Evolutionary conservation across 2,329 filamentous ascomycete species (phyloP).

Genomic region (Ophiocordyceps unilateralis): DNA sequence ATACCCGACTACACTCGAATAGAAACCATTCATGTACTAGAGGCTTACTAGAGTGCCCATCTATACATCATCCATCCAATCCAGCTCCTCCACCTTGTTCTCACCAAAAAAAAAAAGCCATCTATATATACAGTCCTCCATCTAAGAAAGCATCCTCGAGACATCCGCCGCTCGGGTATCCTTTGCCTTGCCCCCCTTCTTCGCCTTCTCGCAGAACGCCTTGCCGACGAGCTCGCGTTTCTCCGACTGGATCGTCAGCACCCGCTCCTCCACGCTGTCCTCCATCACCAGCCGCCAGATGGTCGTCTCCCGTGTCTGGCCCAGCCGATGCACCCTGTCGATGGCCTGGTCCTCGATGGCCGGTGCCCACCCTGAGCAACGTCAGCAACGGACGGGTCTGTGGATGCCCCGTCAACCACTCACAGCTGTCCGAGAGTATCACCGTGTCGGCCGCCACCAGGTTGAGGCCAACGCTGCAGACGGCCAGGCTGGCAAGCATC

Average conservation of each 20-base stretch:
- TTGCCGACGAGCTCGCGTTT: slow-evolving; percentile 64
- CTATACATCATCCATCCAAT: too few relatives aligned
- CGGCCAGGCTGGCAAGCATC: slow-evolving; percentile 65
- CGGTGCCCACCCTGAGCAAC: slow-evolving; percentile 59
- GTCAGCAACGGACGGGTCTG: background rate
- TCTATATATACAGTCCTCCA: background rate
- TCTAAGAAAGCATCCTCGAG: slow-evolving; percentile 24
- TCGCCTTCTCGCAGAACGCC: slow-evolving; percentile 57
- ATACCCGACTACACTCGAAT: too few relatives aligned
- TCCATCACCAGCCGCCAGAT: slow-evolving; percentile 75
- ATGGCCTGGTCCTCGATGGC: slow-evolving; percentile 86
- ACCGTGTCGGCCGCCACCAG: slow-evolving; percentile 76
- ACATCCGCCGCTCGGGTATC: slow-evolving; percentile 42
- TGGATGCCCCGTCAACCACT: slow-evolving; percentile 8
- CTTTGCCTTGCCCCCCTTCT: slow-evolving; percentile 32
- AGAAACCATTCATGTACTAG: too few relatives aligned
- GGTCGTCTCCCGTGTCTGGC: slow-evolving; percentile 62
- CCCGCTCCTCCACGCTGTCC: slow-evolving; percentile 61
- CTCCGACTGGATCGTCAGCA: slow-evolving; percentile 59
- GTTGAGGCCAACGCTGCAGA: slow-evolving; percentile 75
- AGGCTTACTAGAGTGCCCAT: too few relatives aligned
- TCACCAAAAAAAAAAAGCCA: background rate
- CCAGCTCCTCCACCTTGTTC: too few relatives aligned
- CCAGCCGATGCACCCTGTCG: slow-evolving; percentile 72
- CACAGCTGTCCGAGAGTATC: slow-evolving; percentile 61